Base-by-base conservation (phyloP, 768 basidiomycete species). In the Leccinellum albellum region DNA sequence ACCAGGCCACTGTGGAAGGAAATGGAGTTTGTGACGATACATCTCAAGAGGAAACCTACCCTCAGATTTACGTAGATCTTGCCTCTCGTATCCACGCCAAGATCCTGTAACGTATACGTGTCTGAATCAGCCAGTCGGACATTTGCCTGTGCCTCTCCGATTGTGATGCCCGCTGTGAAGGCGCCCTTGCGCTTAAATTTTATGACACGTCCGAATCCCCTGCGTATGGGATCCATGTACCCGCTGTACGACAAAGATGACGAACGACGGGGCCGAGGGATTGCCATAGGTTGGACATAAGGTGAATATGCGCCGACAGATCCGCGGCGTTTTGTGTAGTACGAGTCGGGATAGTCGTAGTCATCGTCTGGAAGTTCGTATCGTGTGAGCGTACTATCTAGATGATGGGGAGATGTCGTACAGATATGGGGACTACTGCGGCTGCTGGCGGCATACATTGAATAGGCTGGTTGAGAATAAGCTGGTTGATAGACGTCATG, bases 101-200 rank as follows among this genome's bases (percentile, higher is more conserved):
- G 71, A 60, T 89, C 86, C 59, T 84, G 78, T 54, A 82, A 68
- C 6, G 80, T 77, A 70, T 87, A 88, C n/a, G 76, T 74, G 55
- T 89, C 82, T 57, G 82, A 79, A 21, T 80, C 80, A 2, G 85
- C 84, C 31, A 89, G 74, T 48, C 83, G 69, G 20, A 82, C 78
- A 58, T 81, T 82, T 32, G 83, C 79, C 63, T 88, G 86, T 15
- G 88, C 88, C 70, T 88, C 87, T 20, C 79, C 80, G 20, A 90
- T 78, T 37, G 79, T 83, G 62, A 90, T 79, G 7, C 88, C 88
- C 21, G 82, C 76, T 51, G 79, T 74, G 66, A 87, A 81, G 13
- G 83, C 76, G 12, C 85, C 86, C 75, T 86, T 89, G 68, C 84
- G 82, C 72, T 86, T 88, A 74, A 90, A 90, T 68, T 86, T 88